Evolutionary conservation across 345 rosid genomes (phyloP), one percentile per base, ranked within the genome.

Genomic region (Acer campestre): DNA sequence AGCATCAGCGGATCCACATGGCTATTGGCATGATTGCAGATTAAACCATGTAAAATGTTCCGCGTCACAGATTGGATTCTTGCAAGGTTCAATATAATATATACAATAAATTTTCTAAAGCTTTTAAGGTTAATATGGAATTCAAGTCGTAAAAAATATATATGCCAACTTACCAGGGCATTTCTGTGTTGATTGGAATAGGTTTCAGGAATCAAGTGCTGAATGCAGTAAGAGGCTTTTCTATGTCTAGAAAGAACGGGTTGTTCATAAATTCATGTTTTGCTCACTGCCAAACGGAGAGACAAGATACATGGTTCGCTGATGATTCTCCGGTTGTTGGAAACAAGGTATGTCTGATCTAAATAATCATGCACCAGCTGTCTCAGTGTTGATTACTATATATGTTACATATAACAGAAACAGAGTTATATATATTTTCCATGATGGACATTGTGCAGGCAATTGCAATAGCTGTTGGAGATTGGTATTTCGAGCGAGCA

Each of bases 241-340:
- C 98, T 7, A 85, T 72, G 86, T 90, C 95, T 18, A 88, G 82
- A 80, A 78, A 89, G 74, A 93, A 94, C 17, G 98, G 99, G 14
- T 67, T 91, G 63, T 96, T 94, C 79, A 89, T 96, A 82, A 96
- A 96, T 75, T 96, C 99, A 2, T 94, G 98, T 75, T 96, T 96
- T 58, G 92, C 98, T 81, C 99, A 96, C 75, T 96, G 98, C 87
- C 98, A 96, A 83, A 80, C 98, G 7, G 99, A 96, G 84, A 90
- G 95, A 78, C 98, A 91, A 80, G 98, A 96, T 70, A 93, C 99
- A 46, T 96, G 99, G 99, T 94, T 93, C 16, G 92, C 95, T 0
- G 91, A 91, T 49, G 73, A 91, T 85, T 92, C 99, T 78, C 99
- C 97, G 12, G 86, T 88, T 62, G 81, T 91, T 6, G 83, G 85